Evolutionary conservation across 1,284 basidiomycete genomes (phyloP), one percentile per base, ranked within the genome.

Genomic region (Sphagnurus paluster): DNA sequence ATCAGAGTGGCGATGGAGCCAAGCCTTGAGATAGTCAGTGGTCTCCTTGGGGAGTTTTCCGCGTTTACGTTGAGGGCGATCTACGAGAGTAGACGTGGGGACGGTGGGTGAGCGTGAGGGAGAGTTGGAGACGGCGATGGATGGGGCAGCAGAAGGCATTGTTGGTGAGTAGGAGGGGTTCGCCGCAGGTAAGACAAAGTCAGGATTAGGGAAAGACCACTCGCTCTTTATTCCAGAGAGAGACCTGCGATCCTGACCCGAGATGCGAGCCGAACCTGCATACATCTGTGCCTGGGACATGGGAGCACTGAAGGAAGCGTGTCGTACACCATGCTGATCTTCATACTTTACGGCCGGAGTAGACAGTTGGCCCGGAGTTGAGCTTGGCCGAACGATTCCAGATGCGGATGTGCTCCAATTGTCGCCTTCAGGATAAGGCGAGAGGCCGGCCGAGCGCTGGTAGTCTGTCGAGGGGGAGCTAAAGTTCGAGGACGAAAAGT

Each of bases 41-140:
- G 92, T 91, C 63, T 89, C 87, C 69, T 93, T 93, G 39, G 90
- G 91, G 10, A 93, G 78, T 69, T 93, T 93, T 39, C 91, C 90
- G 46, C 91, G 77, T 60, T 91, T 87, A 54, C 87, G 80, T 44
- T 78, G 80, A 6, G 84, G 85, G 10, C 84, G 82, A 54, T 87
- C 85, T 51, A 82, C 82, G 47, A 86, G 79, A 21, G 76, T 72
- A 8, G 80, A 77, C n/a, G 69, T 66, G 11, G 76, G 65, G 14
- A 76, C 66, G 8, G 71, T 54, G 2, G 79, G 74, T 1, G 80
- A 76, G 35, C 79, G 78, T n/a, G 74, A 68, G 9, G 77, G 65
- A 6, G 75, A 68, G 54, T 67, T 63, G 36, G 72, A 56, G 17
- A 75, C 68, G n/a, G 72, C 67, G 53, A 71, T 65, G 46, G 64